Evolutionary conservation across 257 asterid species (phyloP), one percentile per base, ranked within the genome.

Genomic region (Capsicum rhomboideum): DNA sequence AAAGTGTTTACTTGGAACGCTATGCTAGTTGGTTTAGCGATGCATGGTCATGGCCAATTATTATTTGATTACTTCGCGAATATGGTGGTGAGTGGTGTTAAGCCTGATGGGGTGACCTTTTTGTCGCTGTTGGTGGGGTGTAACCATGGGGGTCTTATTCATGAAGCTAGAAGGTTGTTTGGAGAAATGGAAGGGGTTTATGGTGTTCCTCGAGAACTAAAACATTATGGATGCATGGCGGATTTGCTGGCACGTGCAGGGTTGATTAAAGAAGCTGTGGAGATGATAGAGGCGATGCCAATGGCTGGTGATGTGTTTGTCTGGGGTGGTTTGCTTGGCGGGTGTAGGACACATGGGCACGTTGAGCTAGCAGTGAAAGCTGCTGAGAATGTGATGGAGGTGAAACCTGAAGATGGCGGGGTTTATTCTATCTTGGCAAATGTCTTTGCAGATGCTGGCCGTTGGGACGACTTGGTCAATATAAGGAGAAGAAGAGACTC

Each of bases 271-370:
- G 99, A 96, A 84, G 97, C 98, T 14, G 37, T 80, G 84, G 87
- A 89, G 86, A 89, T 94, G 96, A 93, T 96, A 82, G 86, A 86
- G 75, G 85, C 80, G 18, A 93, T 94, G 98, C 98, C 98, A 5
- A 87, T 91, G 93, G 81, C 81, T 31, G 98, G 97, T 4, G 98
- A 94, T 49, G 94, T 91, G 53, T 96, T 91, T 31, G 95, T 91
- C 56, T 96, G 98, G 99, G 98, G 98, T 42, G 97, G 98, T 37
- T 80, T 96, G 89, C 97, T 96, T n/a, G 98, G 99, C 40, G 99
- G 99, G 80, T 94, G 98, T 78, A 89, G 93, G 83, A 87, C 89
- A 84, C 98, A 96, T 26, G 97, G 98, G 53, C 83, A 94, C 79
- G 85, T 93, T 13, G 97, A 90, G 82, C 84, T 88, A 21, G 99